These are phyloP conservation scores for Talaromyces thailandensis DNA, from an alignment of 495 filamentous ascomycete genomes.

Conservation along the genomic window DNA sequence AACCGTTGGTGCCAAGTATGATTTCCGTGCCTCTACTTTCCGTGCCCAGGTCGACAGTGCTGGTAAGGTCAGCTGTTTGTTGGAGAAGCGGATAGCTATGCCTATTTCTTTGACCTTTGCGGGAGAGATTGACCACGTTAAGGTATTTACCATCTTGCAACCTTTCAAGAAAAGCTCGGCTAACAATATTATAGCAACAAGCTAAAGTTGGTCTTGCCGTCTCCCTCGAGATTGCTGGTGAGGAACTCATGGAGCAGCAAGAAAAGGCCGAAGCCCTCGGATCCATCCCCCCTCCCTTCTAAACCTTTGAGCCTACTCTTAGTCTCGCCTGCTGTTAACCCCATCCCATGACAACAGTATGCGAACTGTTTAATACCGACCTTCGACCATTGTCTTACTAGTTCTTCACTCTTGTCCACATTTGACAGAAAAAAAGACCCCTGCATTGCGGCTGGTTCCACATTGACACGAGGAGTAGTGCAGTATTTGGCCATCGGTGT, in stretches of 20 bases:
- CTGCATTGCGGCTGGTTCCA: conserved; percentile 5
- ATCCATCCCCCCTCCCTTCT: conserved; percentile 46
- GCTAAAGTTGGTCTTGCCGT: conserved; percentile 92
- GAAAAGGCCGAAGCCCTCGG: conserved; percentile 49
- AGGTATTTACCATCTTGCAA: conserved; percentile 45
- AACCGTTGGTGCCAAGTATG: conserved; percentile 92
- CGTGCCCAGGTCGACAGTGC: conserved; percentile 91
- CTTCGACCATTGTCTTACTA: conserved; percentile 34
- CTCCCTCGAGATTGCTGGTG: conserved; percentile 79
- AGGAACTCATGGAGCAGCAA: conserved; percentile 89
- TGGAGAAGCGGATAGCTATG: conserved; percentile 92
- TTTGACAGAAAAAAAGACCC: neutral
- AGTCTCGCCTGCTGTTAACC: neutral
- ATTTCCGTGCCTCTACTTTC: conserved; percentile 91
- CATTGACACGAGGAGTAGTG: conserved; percentile 4
- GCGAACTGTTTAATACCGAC: neutral
- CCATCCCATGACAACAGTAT: neutral
- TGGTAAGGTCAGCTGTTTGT: conserved; percentile 82
- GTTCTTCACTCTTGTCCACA: conserved; percentile 27
- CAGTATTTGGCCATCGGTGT: conserved; percentile 23
- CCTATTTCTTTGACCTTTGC: conserved; percentile 88
- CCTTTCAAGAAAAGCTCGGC: neutral
- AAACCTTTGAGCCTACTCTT: conserved; percentile 15
- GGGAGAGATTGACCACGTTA: conserved; percentile 92
- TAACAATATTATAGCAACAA: conserved; percentile 56